Base-by-base conservation (phyloP, 2,329 filamentous ascomycete species). In the Colletotrichum sp. region DNA sequence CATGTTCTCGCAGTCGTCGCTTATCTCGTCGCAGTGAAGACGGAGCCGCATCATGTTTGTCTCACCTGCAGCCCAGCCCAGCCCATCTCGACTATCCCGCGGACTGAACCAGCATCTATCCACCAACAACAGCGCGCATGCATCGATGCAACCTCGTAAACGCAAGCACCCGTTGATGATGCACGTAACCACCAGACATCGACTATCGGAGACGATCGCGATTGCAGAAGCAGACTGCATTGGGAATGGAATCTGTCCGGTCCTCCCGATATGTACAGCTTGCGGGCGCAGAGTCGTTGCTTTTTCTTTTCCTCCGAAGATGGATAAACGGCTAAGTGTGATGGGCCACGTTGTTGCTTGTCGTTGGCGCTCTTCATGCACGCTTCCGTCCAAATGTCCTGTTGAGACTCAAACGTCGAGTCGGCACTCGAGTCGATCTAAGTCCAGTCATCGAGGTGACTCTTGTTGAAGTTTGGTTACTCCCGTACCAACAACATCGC, bases 1-100 rank as follows among this genome's bases (percentile, higher is more conserved):
- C n/a, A 13, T 52, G n/a, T 13, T 2, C 43, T 52, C n/a, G 43
- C 2, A 13, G 4, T 52, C 10, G n/a, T 52, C 43, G 43, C 43
- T 52, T 52, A 52, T 52, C n/a, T 52, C 12, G 43, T 21, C 10
- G 43, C 43, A 52, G 10, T 7, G 2, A 52, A 52, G 43, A 52
- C n/a, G n/a, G n/a, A 52, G 43, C n/a, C 43, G 43, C 43, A 52
- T 21, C n/a, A 52, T 52, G 43, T 52, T 52, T 52, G 43, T 52
- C 43, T 52, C 43, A 52, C 6, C 43, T 52, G n/a, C 43, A 52
- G 43, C 43, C 6, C 43, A 39, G 36, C 16, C 36, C 36, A 43
- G 3, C 39, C 9, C 39, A 43, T 43, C 39, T 43, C 0, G 8
- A 0, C 39, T 0, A 48, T 21, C 43, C 18, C 43, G 0, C n/a